Base-by-base conservation (phyloP, 2,329 filamentous ascomycete genomes). In the Aspergillus floridensis region DNA sequence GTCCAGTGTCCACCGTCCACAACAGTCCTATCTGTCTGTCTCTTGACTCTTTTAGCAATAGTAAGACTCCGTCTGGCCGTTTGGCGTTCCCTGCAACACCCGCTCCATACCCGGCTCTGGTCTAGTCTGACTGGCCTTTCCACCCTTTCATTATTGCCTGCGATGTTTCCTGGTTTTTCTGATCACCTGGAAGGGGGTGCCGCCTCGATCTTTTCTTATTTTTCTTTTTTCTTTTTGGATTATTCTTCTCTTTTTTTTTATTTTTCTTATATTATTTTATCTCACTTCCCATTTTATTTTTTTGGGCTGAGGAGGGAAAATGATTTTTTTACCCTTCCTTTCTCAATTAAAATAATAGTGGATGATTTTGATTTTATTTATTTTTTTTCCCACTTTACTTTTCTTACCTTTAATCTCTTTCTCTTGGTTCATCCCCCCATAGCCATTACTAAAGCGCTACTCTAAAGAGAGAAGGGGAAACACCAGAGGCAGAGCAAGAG, bases 81-180 rank as follows among this genome's bases (percentile, higher is more conserved):
- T 55, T 55, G 53, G 41, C 53, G 53, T 55, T 59, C 59, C 57
- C 55, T 55, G 56, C 31, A 56, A 62, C 26, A 29, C 53, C 57
- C 53, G 38, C 62, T 62, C 62, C 58, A 62, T 49, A 22, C 52
- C 57, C 48, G 53, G 47, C 53, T 62, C 49, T 56, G 56, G 58
- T 41, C 50, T 64, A 63, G 61, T 60, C 53, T 52, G 52, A 47
- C 58, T 60, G 32, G 44, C 38, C 48, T 60, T 59, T 59, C 44
- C 54, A 41, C 54, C 46, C 58, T 57, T 57, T 61, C 52, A 56
- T 60, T 29, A 29, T 10, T 29, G 55, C 50, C 38, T 50, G 47
- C 59, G 19, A 49, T 59, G 49, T 52, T 58, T 53, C 38, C 57
- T 52, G 49, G 38, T 62, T 59, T 52, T 56, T 56, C 16, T 58